Base-by-base conservation (phyloP, 768 basidiomycete species). In the Tubosaeta brunneosetosa region DNA sequence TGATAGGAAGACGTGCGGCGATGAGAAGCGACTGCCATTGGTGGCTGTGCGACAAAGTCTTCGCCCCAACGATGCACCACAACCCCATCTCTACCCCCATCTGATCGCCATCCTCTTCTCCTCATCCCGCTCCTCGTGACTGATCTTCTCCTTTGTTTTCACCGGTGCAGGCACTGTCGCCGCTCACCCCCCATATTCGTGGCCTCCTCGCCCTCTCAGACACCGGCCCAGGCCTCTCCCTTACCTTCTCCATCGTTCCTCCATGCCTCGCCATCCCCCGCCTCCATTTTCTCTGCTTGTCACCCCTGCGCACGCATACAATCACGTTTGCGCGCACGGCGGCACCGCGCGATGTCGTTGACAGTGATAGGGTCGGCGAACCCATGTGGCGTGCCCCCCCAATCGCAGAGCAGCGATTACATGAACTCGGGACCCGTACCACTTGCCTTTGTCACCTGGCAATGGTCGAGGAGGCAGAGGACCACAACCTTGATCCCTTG, bases 331-430 rank as follows among this genome's bases (percentile, higher is more conserved):
- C 55, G 0, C 19, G 62, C 19, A 51, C 55, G 0, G 22, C 62
- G 17, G 53, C 52, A 17, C 61, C 44, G 61, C 29, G 58, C 59
- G 53, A 70, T 61, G 47, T 49, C 67, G 60, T 83, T 19, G 86
- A 91, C 58, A 73, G 91, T 55, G 85, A 91, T 55, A 73, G 71
- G 11, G 75, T 92, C 3, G 72, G 75, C 6, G 85, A 90, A 61
- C 68, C 62, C 27, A 80, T 80, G 42, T 91, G 88, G 87, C 71
- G 68, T 0, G 73, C 83, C 3, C 80, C 85, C 62, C 75, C n/a
- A 84, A 69, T 66, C 80, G 7, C 78, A 83, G 31, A n/a, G 11
- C 78, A 84, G 56, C 81, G 83, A 27, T 82, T 87, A 56, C 71
- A 74, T 54, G 84, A 84, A 53, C 74, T 86, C 27, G 82, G 86